Percentiles rank a stretch among this genome's conserved stretches.
Evolutionary conservation across 1,284 basidiomycete species (phyloP).

Genomic region (Rhodotorula mucilaginosa): DNA sequence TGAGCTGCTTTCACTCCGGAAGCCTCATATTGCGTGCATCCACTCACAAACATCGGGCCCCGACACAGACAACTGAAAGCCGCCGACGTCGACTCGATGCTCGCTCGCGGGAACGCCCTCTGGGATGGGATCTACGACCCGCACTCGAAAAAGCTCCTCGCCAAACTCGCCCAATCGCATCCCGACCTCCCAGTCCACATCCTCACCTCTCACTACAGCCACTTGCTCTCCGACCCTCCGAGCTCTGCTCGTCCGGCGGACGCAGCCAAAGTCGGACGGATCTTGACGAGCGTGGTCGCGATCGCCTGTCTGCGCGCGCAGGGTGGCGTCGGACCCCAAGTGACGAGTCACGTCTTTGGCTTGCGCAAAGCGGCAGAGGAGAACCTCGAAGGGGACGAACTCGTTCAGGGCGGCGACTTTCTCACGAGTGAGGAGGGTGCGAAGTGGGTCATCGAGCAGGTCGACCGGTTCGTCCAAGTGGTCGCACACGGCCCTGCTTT

Average conservation of each 20-base stretch:
- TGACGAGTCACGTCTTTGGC: conserved; percentile 88
- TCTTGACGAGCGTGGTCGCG: conserved; percentile 82
- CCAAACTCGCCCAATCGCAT: conserved; percentile 76
- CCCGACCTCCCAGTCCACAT: conserved; percentile 75
- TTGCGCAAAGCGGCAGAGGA: conserved; percentile 51
- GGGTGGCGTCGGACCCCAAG: conserved; percentile 82
- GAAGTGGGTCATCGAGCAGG: conserved; percentile 82
- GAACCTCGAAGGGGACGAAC: conserved; percentile 58
- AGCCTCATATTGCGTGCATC: too few species aligned
- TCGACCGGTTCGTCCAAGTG: conserved; percentile 75
- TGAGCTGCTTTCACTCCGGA: conserved; percentile 48
- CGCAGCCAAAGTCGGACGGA: conserved; percentile 53
- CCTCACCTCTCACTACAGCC: conserved; percentile 82
- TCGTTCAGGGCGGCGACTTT: conserved; percentile 63
- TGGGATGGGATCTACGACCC: conserved; percentile 93
- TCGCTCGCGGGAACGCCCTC: conserved; percentile 50
- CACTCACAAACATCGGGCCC: background rate
- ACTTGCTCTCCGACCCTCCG: conserved; percentile 66
- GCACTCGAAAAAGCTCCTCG: conserved; percentile 80
- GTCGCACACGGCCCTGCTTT: conserved; percentile 53
- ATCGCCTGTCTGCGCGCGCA: conserved; percentile 84
- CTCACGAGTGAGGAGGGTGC: conserved; percentile 84
- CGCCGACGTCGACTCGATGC: conserved; percentile 7
- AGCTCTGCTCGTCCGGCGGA: conserved; percentile 48
- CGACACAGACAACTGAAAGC: conserved; percentile 13